These are phyloP conservation scores for Eimeria mitis DNA, from an alignment of 169 alveolate genomes.

Conservation along the genomic window DNA sequence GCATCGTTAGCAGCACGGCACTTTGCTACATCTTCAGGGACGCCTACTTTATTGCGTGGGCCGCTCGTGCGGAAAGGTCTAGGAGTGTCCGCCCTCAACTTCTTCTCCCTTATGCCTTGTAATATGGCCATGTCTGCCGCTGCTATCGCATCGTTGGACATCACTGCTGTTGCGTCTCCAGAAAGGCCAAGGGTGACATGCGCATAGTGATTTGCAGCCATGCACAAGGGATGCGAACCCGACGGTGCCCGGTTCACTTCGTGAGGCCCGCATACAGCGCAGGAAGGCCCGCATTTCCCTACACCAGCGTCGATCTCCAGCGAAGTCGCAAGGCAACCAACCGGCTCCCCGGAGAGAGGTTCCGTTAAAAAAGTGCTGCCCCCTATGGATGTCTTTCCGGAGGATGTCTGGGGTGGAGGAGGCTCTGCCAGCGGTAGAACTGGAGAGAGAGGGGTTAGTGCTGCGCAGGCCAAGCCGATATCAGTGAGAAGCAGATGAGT, in stretches of 20 bases:
- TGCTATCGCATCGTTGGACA: constrained; percentile 31
- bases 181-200: constrained; percentile 36
- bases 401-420: background rate
- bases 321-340: background rate
- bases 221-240: background rate
- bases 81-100: constrained; percentile 11
- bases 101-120: constrained; percentile 21
- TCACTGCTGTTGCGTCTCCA: constrained; percentile 14
- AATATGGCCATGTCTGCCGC: constrained; percentile 56
- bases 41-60: background rate
- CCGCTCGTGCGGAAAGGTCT: constrained; percentile 31
- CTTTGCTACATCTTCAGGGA: background rate
- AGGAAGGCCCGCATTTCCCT: constrained; percentile 6
- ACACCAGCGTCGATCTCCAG: constrained; percentile 1
- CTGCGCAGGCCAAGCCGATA: constrained; percentile 68
- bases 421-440: constrained; percentile 41
- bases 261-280: constrained; percentile 70
- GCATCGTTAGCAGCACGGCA: background rate
- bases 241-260: background rate
- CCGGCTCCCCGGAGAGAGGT: background rate
- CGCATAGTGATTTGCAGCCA: constrained; percentile 59
- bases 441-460: constrained; percentile 21
- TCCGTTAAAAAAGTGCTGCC: background rate
- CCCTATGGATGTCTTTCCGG: background rate
- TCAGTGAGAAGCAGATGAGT: constrained; percentile 35